Evolutionary conservation across 83 land plant genomes (phyloP).

Genomic region (Isoetes engelmannii): DNA sequence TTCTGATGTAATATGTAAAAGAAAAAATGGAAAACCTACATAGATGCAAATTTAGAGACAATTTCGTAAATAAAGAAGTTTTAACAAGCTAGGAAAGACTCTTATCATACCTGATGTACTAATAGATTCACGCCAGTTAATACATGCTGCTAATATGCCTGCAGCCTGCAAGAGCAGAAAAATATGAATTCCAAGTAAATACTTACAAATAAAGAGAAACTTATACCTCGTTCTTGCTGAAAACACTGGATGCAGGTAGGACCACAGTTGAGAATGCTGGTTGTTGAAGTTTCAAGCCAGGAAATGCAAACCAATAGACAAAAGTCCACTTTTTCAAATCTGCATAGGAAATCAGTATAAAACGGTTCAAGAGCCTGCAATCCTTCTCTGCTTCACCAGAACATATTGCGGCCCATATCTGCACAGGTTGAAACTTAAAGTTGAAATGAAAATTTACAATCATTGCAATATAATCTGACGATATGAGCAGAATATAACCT

Average conservation of each 20-base stretch:
- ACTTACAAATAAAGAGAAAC: background rate
- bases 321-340: constrained; percentile 94
- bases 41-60: constrained; percentile 8
- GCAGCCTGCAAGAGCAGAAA: constrained; percentile 44
- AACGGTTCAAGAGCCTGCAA: constrained; percentile 56
- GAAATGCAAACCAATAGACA: constrained; percentile 91
- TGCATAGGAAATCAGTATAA: constrained; percentile 82
- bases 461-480: background rate
- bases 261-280: constrained; percentile 53
- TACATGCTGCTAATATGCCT: constrained; percentile 64
- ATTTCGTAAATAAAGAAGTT: background rate
- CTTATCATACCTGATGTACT: constrained; percentile 52
- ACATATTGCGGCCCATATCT: constrained; percentile 89
- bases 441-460: background rate
- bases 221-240: constrained; percentile 72
- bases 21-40: constrained; percentile 78
- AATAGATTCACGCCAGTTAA: constrained; percentile 65
- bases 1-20: constrained; percentile 46
- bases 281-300: constrained; percentile 74
- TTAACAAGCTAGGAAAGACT: background rate
- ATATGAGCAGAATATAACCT: constrained; percentile 41
- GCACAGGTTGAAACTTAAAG: background rate
- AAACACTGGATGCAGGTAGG: constrained; percentile 55
- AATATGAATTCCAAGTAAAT: background rate
- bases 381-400: constrained; percentile 78